Percentiles rank a stretch among this genome's conserved stretches.
Evolutionary conservation across 768 basidiomycete genomes (phyloP).

Genomic region (Leucosporidium creatinivorum): DNA sequence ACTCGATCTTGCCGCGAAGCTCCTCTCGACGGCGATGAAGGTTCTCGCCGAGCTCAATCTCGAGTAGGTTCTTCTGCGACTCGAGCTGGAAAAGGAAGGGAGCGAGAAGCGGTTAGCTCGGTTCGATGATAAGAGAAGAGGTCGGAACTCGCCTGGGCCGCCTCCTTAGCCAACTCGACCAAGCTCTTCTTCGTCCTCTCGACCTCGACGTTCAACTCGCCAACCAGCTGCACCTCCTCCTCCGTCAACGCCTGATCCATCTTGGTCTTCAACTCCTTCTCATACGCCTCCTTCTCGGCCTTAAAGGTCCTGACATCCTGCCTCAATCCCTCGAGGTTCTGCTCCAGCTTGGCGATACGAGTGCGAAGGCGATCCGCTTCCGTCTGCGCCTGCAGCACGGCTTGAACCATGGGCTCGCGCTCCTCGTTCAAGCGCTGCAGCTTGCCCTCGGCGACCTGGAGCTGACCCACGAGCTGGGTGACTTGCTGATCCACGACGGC

Average conservation of each 20-base stretch:
- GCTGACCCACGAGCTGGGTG: conserved; percentile 62
- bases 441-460: conserved; percentile 62
- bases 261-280: conserved; percentile 63
- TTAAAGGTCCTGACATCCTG: conserved; percentile 59
- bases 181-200: conserved; percentile 66
- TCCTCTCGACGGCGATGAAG: conserved; percentile 73
- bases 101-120: neutral
- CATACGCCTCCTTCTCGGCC: conserved; percentile 56
- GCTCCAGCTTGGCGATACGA: conserved; percentile 58
- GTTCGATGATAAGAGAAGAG: neutral
- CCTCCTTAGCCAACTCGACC: conserved; percentile 58
- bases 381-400: conserved; percentile 53
- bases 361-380: conserved; percentile 65
- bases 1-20: conserved; percentile 65
- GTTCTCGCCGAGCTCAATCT: conserved; percentile 89
- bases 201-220: conserved; percentile 62
- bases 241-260: conserved; percentile 65
- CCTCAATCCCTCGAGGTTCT: conserved; percentile 62
- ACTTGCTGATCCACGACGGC: conserved; percentile 75
- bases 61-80: conserved; percentile 66
- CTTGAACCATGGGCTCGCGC: conserved; percentile 59
- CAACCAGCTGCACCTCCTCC: conserved; percentile 64
- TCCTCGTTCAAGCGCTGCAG: conserved; percentile 62
- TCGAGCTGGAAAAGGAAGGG: conserved; percentile 51
- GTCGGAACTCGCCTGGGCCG: conserved; percentile 57